Base-by-base conservation (phyloP, 768 basidiomycete genomes). In the Boletus rubescentipes region DNA sequence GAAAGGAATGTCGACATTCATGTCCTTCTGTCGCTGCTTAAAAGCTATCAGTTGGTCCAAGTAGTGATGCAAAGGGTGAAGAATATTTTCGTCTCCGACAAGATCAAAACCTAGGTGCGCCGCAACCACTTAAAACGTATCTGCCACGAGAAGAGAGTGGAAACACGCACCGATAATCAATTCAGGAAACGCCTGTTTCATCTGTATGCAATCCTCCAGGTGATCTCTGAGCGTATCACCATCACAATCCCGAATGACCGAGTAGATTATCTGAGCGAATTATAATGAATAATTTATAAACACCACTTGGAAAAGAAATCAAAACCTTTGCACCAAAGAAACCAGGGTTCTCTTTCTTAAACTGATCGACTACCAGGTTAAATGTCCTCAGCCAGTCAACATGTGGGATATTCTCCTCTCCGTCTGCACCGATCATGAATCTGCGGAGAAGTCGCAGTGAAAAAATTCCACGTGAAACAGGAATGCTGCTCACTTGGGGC, bases 121-220 rank as follows among this genome's bases (percentile, higher is more conserved):
- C 53, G 16, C 42, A 37, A 34, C 26, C 20, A 5, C 29, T 43
- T 23, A 11, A 46, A 50, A 43, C 37, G 30, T 58, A 21, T 34
- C n/a, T 31, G 9, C 18, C 23, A 3, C 2, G 21, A 26, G 30
- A n/a, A 34, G 15, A 29, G 15, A n/a, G 7, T 32, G 38, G 41
- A 31, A n/a, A 46, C 15, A 38, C 72, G 20, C 26, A 82, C 87
- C 89, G 39, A 81, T 80, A 42, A 91, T 85, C 32, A 89, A 69
- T 58, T 88, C 78, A 20, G 88, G 89, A 62, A 88, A 91, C 51
- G 82, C 80, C 64, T 86, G 80, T 68, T 89, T 91, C 55, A 91
- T 73, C 9, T 73, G 71, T 48, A 91, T 81, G 58, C 89, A 89
- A 59, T 92, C 89, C 52, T 87, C 84, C n/a, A 84, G 68, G 64